Evolutionary conservation across 805 yeast species (phyloP), one percentile per base, ranked within the genome.

Genomic region (Starmerella vaccinii): DNA sequence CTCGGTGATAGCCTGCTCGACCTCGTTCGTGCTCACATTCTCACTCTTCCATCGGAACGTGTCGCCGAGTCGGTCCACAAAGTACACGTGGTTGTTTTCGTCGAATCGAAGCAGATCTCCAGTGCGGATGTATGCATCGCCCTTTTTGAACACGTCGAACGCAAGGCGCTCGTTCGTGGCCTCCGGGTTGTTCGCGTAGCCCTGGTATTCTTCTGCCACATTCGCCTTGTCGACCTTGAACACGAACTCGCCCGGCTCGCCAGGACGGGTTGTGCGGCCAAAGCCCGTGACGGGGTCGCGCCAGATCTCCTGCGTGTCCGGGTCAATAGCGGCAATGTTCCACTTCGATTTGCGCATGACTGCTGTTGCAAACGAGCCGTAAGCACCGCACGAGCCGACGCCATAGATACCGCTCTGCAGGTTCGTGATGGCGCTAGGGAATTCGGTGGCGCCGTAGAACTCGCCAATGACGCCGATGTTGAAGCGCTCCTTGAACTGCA

Each of bases 1-100:
- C 22, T 65, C 68, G 26, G 69, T 64, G 46, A 70, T 63, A 66
- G 76, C 73, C 62, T 82, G 84, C 63, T 90, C 97, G 35, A 89
- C 96, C 68, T 89, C 97, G 30, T 89, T 81, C 13, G 97, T 88
- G 16, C 92, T 80, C 10, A 90, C 96, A 65, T 89, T 89, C 68
- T 89, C 97, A 2, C 95, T 83, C 69, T 87, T 90, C 97, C 97
- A 89, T 59, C 97, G 75, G 71, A 84, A 89, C 0, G 97, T 90
- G 63, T 89, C 97, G 38, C 97, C 97, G 61, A 90, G 68, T 62
- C 97, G 73, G 70, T 89, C 97, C 41, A 88, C 86, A 66, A 89
- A 89, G 67, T 82, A 86, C 64, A 83, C 74, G 57, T 81, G 68
- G 0, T 86, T 84, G 56, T 80, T 75, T 26, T 71, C 71, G 65